Conservation (phyloP, 495 filamentous ascomycete species). For the Staphylotrichum longicolle region DNA sequence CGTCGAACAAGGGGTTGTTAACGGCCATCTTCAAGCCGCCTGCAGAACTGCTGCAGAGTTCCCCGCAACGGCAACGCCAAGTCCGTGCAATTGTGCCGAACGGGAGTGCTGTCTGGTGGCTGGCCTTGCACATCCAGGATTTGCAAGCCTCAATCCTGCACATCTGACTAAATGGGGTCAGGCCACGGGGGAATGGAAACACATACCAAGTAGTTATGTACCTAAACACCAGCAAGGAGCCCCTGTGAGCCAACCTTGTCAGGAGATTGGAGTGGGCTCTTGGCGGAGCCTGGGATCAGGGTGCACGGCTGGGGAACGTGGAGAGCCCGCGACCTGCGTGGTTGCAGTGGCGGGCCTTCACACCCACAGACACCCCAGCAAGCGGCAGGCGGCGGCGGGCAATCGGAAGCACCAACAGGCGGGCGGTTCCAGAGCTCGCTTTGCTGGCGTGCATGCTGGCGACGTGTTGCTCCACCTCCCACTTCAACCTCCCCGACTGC, state of each 20-base stretch:
- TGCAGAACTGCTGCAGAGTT: background rate
- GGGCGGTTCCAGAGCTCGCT: background rate
- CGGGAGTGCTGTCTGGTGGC: too few relatives aligned
- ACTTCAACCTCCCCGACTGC: background rate
- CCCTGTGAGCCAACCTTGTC: too few relatives aligned
- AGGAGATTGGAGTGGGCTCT: background rate
- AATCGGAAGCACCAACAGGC: conserved; percentile 6
- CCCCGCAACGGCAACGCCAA: background rate
- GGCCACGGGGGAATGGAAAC: too few relatives aligned
- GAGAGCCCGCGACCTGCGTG: background rate
- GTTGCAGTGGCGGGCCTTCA: conserved; percentile 1
- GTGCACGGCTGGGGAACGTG: background rate
- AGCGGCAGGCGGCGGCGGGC: background rate
- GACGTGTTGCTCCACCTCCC: background rate
- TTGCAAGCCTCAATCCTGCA: too few relatives aligned
- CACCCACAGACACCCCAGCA: background rate
- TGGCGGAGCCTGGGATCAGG: background rate
- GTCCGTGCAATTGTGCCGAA: background rate
- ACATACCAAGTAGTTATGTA: too few relatives aligned
- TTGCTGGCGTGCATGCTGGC: background rate
- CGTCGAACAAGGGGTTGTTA: too few relatives aligned
- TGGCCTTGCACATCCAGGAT: too few relatives aligned
- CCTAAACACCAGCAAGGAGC: too few relatives aligned
- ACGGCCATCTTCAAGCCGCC: too few relatives aligned
- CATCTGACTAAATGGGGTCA: too few relatives aligned